Conservation (phyloP, 208 protist genomes). For the Naegleria fowleri region DNA sequence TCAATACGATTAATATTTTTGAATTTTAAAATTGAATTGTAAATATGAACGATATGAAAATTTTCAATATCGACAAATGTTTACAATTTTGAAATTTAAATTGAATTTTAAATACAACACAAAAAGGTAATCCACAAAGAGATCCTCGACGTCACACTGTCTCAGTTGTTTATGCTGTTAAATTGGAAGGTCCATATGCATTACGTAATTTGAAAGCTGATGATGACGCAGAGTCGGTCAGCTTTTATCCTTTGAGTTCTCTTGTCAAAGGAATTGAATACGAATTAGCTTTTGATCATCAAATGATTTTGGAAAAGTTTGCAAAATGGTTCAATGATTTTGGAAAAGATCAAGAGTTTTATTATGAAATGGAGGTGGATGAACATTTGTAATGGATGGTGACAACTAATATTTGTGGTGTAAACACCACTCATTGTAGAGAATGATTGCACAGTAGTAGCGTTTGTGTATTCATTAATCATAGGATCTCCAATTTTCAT, state of each 20-base stretch:
- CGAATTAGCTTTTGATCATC: not conserved
- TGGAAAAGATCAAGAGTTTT: not conserved
- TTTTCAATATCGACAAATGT: too few relatives aligned
- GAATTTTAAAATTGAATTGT: too few relatives aligned
- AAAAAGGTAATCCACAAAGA: not conserved
- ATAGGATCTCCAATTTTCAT: too few relatives aligned
- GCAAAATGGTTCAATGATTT: not conserved
- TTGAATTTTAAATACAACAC: too few relatives aligned
- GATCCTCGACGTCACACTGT: constrained; percentile 10
- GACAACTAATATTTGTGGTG: too few relatives aligned
- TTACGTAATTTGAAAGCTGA: not conserved
- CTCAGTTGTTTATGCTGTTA: constrained; percentile 18
- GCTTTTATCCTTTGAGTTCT: not conserved
- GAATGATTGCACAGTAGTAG: too few relatives aligned
- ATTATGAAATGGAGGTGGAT: not conserved
- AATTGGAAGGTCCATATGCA: not conserved
- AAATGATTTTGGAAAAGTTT: not conserved
- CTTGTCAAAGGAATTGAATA: not conserved
- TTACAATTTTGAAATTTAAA: too few relatives aligned
- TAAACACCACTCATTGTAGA: too few relatives aligned
- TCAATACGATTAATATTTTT: too few relatives aligned
- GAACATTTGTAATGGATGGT: not conserved
- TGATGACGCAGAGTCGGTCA: not conserved
- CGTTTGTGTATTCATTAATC: too few relatives aligned
- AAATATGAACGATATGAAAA: too few relatives aligned